Evolutionary conservation across 2,329 filamentous ascomycete genomes (phyloP), one percentile per base, ranked within the genome.

Genomic region (Penicillium sp.): DNA sequence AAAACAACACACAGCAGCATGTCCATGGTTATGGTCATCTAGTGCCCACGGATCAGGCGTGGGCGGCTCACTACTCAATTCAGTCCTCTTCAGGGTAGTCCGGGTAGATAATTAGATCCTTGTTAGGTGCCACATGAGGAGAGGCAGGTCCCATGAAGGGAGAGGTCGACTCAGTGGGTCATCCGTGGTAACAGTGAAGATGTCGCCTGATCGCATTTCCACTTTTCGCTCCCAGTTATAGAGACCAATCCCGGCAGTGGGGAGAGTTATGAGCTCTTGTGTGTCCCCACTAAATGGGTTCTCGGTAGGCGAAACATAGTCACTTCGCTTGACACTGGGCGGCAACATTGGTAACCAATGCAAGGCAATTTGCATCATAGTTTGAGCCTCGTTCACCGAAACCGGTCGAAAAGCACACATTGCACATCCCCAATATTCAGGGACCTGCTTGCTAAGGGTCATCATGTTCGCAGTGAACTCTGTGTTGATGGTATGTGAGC

Each of bases 391-490:
- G 24, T 53, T 49, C 2, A 53, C 27, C 11, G 16, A 27, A 19
- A 57, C 35, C 2, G 55, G 55, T 0, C 50, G 45, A 19, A 57
- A 53, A 2, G 55, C 55, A 45, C 31, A 49, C 13, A 42, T n/a
- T 16, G 21, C 21, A 7, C 4, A 6, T 16, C 35, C 27, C 55
- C 45, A 57, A 10, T 31, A 57, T 37, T 10, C 21, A 6, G 46
- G 21, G 9, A 49, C 45, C 14, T 45, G 14, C 11, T 9, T 11
- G 27, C 27, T 39, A 16, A 57, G 26, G 19, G 29, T 39, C 35
- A 57, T 52, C 19, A 57, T 14, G 27, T 57, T 57, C 11, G 13
- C 11, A 11, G 37, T 16, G 4, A 33, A 33, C 49, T 57, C 55
- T 24, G 39, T 54, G 21, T 31, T 31, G 24, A 57, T 33, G 29